Evolutionary conservation across 306 rosid genomes (phyloP).

Genomic region (Abrus pulchellus): DNA sequence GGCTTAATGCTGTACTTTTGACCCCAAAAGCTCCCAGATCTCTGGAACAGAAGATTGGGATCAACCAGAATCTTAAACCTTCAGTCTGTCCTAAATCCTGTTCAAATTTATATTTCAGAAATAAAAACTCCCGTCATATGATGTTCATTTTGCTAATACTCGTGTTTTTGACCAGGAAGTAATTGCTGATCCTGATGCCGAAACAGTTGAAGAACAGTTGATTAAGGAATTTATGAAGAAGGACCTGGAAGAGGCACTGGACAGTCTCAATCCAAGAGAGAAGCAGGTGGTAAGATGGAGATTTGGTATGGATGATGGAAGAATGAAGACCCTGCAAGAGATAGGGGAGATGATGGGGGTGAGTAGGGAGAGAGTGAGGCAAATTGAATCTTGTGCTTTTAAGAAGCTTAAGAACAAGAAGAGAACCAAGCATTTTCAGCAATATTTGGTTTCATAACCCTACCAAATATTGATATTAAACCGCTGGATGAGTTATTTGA

Average conservation of each 20-base stretch:
- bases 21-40: constrained; percentile 97
- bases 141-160: constrained; percentile 48
- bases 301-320: constrained; percentile 96
- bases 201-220: constrained; percentile 77
- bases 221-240: constrained; percentile 81
- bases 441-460: constrained; percentile 74
- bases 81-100: constrained; percentile 67
- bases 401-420: constrained; percentile 92
- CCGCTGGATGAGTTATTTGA: constrained; percentile 41
- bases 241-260: constrained; percentile 83
- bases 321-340: constrained; percentile 95
- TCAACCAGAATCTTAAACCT: constrained; percentile 89
- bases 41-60: constrained; percentile 87
- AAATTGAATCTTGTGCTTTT: constrained; percentile 88
- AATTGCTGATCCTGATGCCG: constrained; percentile 75
- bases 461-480: constrained; percentile 44
- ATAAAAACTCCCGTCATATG: background rate
- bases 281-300: constrained; percentile 89
- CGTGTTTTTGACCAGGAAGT: constrained; percentile 67
- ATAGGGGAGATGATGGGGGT: constrained; percentile 94
- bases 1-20: constrained; percentile 82
- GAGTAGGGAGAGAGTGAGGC: constrained; percentile 96
- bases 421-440: constrained; percentile 87
- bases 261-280: constrained; percentile 85
- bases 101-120: constrained; percentile 27